These are phyloP conservation scores for Ceriops decandra DNA, from an alignment of 345 rosid species.

Conservation along the genomic window DNA sequence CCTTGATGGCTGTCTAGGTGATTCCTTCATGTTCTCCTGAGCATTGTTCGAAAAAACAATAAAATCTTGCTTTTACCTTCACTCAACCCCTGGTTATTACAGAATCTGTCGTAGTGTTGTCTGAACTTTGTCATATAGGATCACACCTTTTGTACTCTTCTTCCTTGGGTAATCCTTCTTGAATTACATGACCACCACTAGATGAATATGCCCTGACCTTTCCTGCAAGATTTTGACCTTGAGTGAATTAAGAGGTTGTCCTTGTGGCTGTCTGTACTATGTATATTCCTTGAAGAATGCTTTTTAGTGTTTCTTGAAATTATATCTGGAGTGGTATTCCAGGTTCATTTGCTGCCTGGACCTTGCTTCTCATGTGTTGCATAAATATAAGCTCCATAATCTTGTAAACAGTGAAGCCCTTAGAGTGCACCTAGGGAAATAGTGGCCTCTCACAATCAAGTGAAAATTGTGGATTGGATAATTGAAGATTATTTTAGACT, in stretches of 20 bases:
- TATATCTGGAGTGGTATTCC: background rate
- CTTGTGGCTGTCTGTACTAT: background rate
- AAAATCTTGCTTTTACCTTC: background rate
- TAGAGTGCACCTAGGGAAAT: background rate
- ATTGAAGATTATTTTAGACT: no score
- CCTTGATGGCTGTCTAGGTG: conserved; percentile 52
- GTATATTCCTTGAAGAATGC: no score
- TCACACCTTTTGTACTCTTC: background rate
- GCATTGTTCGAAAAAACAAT: conserved; percentile 22
- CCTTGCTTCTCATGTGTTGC: background rate
- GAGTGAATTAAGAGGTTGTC: background rate
- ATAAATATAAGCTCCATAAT: conserved; percentile 1
- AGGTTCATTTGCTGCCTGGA: background rate
- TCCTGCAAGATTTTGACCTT: conserved; percentile 3
- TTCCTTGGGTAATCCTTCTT: background rate
- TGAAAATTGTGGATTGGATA: no score
- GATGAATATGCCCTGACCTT: background rate
- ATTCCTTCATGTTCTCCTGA: conserved; percentile 47
- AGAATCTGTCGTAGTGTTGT: conserved; percentile 4
- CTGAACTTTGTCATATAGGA: conserved; percentile 7
- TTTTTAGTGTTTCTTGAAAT: background rate
- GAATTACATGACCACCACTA: background rate
- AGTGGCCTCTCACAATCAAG: background rate
- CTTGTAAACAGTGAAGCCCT: background rate
- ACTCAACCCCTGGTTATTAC: background rate